These are phyloP conservation scores for Mycena citricolor DNA, from an alignment of 1,284 basidiomycete species.

Conservation along the genomic window DNA sequence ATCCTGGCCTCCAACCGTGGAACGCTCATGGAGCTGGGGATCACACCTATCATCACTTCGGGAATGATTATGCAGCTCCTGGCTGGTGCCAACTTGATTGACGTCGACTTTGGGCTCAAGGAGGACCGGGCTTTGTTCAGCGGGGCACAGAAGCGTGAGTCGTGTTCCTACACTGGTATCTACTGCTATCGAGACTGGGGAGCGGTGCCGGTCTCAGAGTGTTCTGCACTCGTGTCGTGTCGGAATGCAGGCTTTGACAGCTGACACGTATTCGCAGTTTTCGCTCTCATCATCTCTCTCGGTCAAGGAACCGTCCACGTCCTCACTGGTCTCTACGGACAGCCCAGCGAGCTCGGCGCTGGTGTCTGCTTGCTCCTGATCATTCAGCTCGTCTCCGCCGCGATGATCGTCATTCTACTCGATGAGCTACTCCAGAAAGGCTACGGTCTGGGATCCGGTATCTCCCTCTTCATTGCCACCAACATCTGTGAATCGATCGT, in stretches of 20 bases:
- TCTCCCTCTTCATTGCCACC: constrained; percentile 98
- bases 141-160: constrained; percentile 94
- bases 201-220: background rate
- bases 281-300: constrained; percentile 94
- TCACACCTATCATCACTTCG: constrained; percentile 94
- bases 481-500: constrained; percentile 99
- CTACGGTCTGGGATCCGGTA: constrained; percentile 97
- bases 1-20: constrained; percentile 98
- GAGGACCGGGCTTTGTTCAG: constrained; percentile 96
- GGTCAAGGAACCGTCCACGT: constrained; percentile 98
- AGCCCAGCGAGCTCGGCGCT: constrained; percentile 90
- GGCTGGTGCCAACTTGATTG: constrained; percentile 95
- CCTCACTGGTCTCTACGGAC: constrained; percentile 94
- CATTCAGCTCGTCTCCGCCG: constrained; percentile 91
- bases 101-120: constrained; percentile 96
- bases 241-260: too few species aligned
- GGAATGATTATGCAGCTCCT: constrained; percentile 99
- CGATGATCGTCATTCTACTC: constrained; percentile 96
- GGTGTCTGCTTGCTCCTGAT: constrained; percentile 96
- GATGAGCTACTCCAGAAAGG: constrained; percentile 99
- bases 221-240: too few species aligned
- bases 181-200: too few species aligned
- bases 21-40: constrained; percentile 98
- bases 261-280: constrained; percentile 62
- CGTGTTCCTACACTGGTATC: too few species aligned